Conservation (phyloP, 306 rosid genomes). For the Bauhinia variegata region DNA sequence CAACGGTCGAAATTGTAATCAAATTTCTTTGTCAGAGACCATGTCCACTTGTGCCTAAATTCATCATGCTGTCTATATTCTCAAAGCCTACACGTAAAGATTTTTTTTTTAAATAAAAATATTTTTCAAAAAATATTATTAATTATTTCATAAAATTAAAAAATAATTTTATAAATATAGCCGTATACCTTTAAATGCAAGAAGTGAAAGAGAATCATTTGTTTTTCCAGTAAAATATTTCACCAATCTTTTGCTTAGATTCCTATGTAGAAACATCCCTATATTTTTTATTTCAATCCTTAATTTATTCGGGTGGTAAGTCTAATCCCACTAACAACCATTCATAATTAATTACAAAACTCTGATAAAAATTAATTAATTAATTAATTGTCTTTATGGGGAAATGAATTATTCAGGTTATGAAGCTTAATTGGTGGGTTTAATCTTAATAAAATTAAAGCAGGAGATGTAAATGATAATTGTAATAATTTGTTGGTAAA, state of each 20-base stretch:
- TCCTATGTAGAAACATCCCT: conserved; percentile 54
- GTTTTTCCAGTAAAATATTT: conserved; percentile 46
- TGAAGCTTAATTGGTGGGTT: not conserved
- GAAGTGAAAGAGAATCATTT: conserved; percentile 33
- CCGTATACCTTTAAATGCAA: too few species aligned
- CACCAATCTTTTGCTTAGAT: conserved; percentile 51
- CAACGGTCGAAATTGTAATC: conserved; percentile 35
- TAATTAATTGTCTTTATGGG: too few species aligned
- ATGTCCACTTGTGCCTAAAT: conserved; percentile 35
- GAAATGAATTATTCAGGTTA: not conserved
- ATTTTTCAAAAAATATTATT: not conserved
- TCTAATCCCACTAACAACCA: conserved; percentile 38
- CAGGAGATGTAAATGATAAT: conserved; percentile 2
- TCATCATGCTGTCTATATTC: conserved; percentile 26
- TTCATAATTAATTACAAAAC: conserved; percentile 4
- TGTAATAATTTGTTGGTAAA: not conserved
- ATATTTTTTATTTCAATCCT: not conserved
- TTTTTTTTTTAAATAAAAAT: too few species aligned
- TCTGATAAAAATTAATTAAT: too few species aligned
- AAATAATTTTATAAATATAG: too few species aligned
- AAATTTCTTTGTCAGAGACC: conserved; percentile 40
- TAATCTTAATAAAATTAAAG: not conserved
- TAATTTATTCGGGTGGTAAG: conserved; percentile 29
- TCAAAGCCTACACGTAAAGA: conserved; percentile 22
- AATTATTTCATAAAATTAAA: conserved; percentile 23